Base-by-base conservation (phyloP, 768 basidiomycete species). In the Cubamyces lactineus region DNA sequence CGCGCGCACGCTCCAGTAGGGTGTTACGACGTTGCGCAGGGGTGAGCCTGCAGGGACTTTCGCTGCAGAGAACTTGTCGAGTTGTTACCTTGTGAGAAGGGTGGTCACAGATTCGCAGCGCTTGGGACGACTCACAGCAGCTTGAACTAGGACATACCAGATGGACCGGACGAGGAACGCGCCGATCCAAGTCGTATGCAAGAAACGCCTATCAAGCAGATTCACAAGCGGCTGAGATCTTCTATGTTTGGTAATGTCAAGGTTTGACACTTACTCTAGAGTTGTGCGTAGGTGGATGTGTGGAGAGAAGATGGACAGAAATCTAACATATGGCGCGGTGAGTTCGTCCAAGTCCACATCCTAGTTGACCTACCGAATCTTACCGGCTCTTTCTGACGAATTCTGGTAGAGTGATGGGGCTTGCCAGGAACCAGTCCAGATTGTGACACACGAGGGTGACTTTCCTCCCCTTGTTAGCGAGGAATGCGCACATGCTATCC, bases 371-470 rank as follows among this genome's bases (percentile, higher is more conserved):
- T 28, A 3, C 28, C 28, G 7, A 34, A 8, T 19, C 39, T 48
- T 64, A 83, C 86, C 86, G 80, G 79, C 87, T 86, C 67, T 82
- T 84, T 40, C 88, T 73, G 30, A 88, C 75, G 57, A 79, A 84
- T 7, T 73, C 78, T 3, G 87, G 87, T 6, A 86, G 71, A 0
- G 84, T 79, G 0, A 65, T 72, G 0, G 79, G 72, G 1, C 72
- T 71, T 0, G 84, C 80, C 8, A 88, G 70, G 57, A 84, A 76
- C 1, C 78, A 76, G 50, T 88, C 87, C 0, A 81, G 69, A 15
- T 69, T 81, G 50, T 83, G 78, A 53, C 85, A 86, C 2, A 86
- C 78, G 1, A 84, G 71, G 0, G 79, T 72, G 0, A 86, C 84
- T 40, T 73, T 80, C 11, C 79, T 67, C 0, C 82, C 80, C 43